Percentiles rank a stretch among this genome's conserved stretches.
Evolutionary conservation across 306 rosid species (phyloP).

Genomic region (Acacia confusa): DNA sequence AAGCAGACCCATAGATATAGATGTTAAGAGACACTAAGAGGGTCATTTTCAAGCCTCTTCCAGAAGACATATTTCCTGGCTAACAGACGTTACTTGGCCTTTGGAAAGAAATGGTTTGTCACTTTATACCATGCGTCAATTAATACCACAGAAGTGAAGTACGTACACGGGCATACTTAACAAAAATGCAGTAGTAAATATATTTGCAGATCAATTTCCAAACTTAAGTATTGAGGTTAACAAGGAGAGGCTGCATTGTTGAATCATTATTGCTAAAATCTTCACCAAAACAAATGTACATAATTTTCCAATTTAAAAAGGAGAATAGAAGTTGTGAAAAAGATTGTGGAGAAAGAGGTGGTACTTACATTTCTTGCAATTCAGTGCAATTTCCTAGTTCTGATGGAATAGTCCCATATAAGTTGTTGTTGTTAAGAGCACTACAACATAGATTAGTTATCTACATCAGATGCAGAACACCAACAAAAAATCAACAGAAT

Average conservation of each 20-base stretch:
- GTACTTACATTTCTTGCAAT: conserved; percentile 72
- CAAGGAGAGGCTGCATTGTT: background rate
- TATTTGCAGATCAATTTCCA: conserved; percentile 18
- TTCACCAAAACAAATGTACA: conserved; percentile 13
- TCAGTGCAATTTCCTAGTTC: conserved; percentile 87
- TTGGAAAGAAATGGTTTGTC: background rate
- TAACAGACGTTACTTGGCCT: background rate
- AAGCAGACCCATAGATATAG: too few species aligned
- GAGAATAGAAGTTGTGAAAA: background rate
- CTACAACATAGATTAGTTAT: conserved; percentile 45
- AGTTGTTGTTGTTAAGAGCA: conserved; percentile 73
- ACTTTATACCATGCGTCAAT: background rate
- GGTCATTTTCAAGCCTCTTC: too few species aligned
- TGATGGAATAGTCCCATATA: conserved; percentile 85
- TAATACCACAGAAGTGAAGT: background rate
- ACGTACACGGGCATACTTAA: background rate
- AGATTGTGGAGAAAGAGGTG: conserved; percentile 19
- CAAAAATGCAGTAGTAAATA: background rate
- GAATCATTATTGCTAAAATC: conserved; percentile 8
- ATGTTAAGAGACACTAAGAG: too few species aligned
- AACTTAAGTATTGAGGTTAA: conserved; percentile 17
- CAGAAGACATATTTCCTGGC: background rate
- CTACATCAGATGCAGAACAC: conserved; percentile 27
- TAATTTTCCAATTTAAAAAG: conserved; percentile 23
- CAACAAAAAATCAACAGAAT: conserved; percentile 14